Evolutionary conservation across 148 eudicot species (phyloP), one percentile per base, ranked within the genome.

Genomic region (Drosera capensis): DNA sequence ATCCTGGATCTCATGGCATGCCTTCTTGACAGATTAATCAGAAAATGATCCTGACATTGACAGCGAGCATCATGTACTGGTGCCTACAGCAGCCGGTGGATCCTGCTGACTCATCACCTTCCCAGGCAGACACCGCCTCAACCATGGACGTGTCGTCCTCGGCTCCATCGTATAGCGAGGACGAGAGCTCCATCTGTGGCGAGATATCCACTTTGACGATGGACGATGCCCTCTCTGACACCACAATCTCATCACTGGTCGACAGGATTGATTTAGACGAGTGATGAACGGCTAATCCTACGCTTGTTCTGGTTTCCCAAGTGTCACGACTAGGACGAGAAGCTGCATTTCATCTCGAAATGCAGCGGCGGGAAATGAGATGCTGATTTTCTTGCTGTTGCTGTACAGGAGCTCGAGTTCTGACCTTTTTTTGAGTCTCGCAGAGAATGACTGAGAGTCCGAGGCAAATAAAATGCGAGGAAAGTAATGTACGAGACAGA

Each of bases 61-160:
- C 80, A 20, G 86, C 95, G 51, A 85, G 95, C 71, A 71, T 80
- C 35, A 86, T 86, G 95, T 86, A 80, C 41, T 80, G 90, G 90
- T 72, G 83, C 74, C 75, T 85, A 64, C 83, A 71, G 55, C 95
- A 71, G 34, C 51, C 59, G 40, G 64, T 41, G 26, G 82, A 85
- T n/a, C 82, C 74, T 18, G 44, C 70, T 0, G 78, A 77, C 17
- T 68, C 76, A 21, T 64, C 82, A 2, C 61, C 68, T 5, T 54
- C 88, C 5, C 45, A 80, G 38, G 60, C 72, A 8, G 71, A 66
- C 37, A 16, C 74, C 4, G 57, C 60, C 25, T 52, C 62, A 7
- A 65, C 74, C 24, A 69, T 74, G 19, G 83, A 71, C 49, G 58
- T 71, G 3, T 73, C 79, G 1, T 60, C 73, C 0, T 65, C 77